Conservation (phyloP, 768 basidiomycete species). For the Hysterangium stoloniferum region DNA sequence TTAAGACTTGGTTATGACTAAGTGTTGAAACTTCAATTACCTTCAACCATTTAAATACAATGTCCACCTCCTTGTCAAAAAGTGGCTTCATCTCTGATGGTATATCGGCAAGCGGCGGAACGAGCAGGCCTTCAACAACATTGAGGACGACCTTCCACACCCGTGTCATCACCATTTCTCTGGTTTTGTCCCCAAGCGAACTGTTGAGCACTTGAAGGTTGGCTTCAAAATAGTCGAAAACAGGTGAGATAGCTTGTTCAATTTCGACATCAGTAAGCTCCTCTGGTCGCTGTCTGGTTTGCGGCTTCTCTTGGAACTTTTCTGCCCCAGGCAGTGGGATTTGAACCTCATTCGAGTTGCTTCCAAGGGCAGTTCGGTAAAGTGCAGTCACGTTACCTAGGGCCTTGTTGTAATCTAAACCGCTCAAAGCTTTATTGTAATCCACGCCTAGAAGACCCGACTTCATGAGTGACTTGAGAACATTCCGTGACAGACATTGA, state of each 20-base stretch:
- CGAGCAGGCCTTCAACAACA: slow-evolving; percentile 79
- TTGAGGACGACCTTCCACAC: slow-evolving; percentile 94
- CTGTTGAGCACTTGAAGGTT: slow-evolving; percentile 89
- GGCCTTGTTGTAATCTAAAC: slow-evolving; percentile 85
- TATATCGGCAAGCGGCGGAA: slow-evolving; percentile 82
- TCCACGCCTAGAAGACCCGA: slow-evolving; percentile 27
- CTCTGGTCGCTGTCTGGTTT: slow-evolving; percentile 63
- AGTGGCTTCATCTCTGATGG: slow-evolving; percentile 88
- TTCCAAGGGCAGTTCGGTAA: slow-evolving; percentile 68
- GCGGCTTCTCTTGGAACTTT: slow-evolving; percentile 29
- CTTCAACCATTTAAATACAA: slow-evolving; percentile 98
- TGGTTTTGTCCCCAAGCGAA: slow-evolving; percentile 73
- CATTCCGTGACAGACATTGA: slow-evolving; percentile 69
- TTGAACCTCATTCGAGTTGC: slow-evolving; percentile 55
- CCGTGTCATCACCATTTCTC: slow-evolving; percentile 85
- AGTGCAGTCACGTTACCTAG: slow-evolving; percentile 75
- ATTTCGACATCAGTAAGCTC: slow-evolving; percentile 90
- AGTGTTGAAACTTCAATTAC: no score
- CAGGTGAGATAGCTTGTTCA: slow-evolving; percentile 80
- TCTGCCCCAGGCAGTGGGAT: slow-evolving; percentile 68
- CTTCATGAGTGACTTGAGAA: slow-evolving; percentile 76
- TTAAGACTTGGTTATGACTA: no score
- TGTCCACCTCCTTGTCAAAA: slow-evolving; percentile 93
- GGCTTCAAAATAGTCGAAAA: slow-evolving; percentile 95
- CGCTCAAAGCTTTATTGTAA: slow-evolving; percentile 26